phyloP scores from a whole-genome alignment of 768 basidiomycete genomes.

The Hydnomerulius pinastri region DNA sequence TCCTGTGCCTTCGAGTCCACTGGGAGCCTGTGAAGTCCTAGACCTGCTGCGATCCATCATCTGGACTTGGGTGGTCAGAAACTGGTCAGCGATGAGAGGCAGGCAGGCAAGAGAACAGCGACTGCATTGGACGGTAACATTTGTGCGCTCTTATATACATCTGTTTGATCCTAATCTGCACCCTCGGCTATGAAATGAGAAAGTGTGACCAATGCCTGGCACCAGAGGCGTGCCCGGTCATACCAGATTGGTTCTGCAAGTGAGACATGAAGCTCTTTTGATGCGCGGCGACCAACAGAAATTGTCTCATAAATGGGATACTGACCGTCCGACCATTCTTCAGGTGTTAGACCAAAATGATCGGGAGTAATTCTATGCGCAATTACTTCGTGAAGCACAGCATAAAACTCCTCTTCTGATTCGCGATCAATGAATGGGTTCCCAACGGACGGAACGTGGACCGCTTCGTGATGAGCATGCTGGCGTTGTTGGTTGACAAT shows the following conservation, averaged over 20 bases:
- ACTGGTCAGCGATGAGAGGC: too few species aligned
- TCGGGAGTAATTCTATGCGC: not conserved
- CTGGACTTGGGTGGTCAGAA: too few species aligned
- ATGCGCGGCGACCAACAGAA: not conserved
- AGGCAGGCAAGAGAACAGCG: too few species aligned
- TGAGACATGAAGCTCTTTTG: constrained; percentile 3
- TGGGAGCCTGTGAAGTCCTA: too few species aligned
- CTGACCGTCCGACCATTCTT: constrained; percentile 16
- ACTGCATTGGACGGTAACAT: too few species aligned
- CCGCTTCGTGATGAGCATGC: not conserved
- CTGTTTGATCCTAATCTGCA: too few species aligned
- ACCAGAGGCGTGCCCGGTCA: constrained; percentile 11
- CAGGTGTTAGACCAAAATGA: constrained; percentile 12
- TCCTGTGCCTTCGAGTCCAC: too few species aligned
- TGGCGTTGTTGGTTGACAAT: not conserved
- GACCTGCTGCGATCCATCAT: too few species aligned
- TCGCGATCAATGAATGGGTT: constrained; percentile 11
- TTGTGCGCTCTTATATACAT: too few species aligned
- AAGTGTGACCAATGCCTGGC: constrained; percentile 7
- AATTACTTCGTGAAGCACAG: not conserved
- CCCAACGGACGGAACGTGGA: not conserved
- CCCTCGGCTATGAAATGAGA: not conserved
- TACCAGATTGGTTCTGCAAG: constrained; percentile 13
- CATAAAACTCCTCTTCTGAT: not conserved
- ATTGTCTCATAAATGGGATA: constrained; percentile 17